phyloP scores from a whole-genome alignment of 2,329 filamentous ascomycete species.

The Hortaea werneckii region DNA sequence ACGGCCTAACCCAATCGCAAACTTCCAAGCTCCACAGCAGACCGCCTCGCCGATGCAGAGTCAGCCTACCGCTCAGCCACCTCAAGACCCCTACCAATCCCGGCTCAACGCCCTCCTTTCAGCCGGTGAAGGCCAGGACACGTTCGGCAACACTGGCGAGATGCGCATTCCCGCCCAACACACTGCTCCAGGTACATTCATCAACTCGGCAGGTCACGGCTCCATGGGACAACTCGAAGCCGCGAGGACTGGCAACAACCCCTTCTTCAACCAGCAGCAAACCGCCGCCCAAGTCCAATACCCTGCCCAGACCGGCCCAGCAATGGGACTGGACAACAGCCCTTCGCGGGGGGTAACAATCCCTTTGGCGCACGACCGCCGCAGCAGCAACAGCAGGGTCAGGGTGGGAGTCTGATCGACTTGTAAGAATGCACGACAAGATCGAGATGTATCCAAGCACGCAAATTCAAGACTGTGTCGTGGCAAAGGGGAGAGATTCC shows the following conservation, averaged over 20 bases:
- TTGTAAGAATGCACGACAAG: conserved; percentile 23
- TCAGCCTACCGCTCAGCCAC: conserved; percentile 10
- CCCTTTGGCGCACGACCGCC: conserved; percentile 47
- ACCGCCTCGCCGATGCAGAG: conserved; percentile 24
- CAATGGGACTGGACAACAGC: conserved; percentile 16
- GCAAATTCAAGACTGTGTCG: too few species aligned
- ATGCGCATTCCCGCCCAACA: conserved; percentile 92
- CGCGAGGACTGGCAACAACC: conserved; percentile 67
- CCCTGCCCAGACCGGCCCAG: conserved; percentile 44
- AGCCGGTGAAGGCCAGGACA: conserved; percentile 86
- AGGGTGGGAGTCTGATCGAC: conserved; percentile 51
- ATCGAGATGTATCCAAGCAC: too few species aligned
- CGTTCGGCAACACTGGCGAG: conserved; percentile 94
- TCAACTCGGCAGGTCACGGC: conserved; percentile 88
- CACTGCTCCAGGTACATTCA: conserved; percentile 88
- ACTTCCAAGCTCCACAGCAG: conserved; percentile 36
- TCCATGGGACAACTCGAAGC: conserved; percentile 56
- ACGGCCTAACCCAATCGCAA: conserved; percentile 36
- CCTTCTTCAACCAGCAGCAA: conserved; percentile 62
- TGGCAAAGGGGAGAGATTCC: not conserved
- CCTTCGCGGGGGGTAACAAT: conserved; percentile 35
- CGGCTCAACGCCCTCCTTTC: conserved; percentile 80
- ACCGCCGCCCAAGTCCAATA: conserved; percentile 30
- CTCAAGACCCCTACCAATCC: conserved; percentile 50
- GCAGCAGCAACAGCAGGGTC: conserved; percentile 29